These are phyloP conservation scores for Nitzschia sp. DNA, from an alignment of 108 stramenopile genomes.

Conservation along the genomic window DNA sequence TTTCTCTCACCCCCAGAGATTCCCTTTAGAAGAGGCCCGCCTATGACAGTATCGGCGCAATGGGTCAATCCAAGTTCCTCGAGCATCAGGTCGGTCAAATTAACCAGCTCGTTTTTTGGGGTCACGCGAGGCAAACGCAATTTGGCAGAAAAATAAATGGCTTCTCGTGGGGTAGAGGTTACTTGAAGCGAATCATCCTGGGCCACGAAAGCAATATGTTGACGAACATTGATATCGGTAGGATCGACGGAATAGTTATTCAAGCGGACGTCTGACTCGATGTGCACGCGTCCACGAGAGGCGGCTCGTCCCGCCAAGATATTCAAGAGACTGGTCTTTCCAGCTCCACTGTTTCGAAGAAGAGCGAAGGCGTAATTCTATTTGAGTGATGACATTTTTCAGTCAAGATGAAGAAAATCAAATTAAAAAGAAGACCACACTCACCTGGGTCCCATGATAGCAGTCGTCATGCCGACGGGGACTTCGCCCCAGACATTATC, in stretches of 20 bases:
- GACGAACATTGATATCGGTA: slow-evolving; percentile 57
- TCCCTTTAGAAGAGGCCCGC: slow-evolving; percentile 68
- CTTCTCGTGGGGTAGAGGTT: slow-evolving; percentile 85
- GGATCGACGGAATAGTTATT: slow-evolving; percentile 70
- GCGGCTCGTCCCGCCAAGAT: slow-evolving; percentile 69
- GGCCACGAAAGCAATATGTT: slow-evolving; percentile 85
- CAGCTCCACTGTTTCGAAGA: slow-evolving; percentile 38
- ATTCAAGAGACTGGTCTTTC: slow-evolving; percentile 85
- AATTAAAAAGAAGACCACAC: neutral
- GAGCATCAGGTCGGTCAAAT: slow-evolving; percentile 73
- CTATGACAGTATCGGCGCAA: slow-evolving; percentile 73
- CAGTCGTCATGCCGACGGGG: slow-evolving; percentile 58
- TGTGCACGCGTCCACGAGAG: slow-evolving; percentile 34
- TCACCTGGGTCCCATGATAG: slow-evolving; percentile 65
- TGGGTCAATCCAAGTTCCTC: slow-evolving; percentile 64
- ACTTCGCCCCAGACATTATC: slow-evolving; percentile 72
- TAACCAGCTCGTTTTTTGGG: slow-evolving; percentile 54
- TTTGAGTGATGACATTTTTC: no score
- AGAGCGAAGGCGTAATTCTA: no score
- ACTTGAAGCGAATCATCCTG: slow-evolving; percentile 84
- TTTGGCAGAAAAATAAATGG: slow-evolving; percentile 79
- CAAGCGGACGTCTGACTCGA: slow-evolving; percentile 63
- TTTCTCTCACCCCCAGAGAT: slow-evolving; percentile 82
- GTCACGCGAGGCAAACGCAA: slow-evolving; percentile 65
- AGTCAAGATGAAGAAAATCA: neutral